Percentiles rank a stretch among this genome's conserved stretches.
Evolutionary conservation across 116 monocot species (phyloP).

Genomic region (Dioscorea cayenensis): DNA sequence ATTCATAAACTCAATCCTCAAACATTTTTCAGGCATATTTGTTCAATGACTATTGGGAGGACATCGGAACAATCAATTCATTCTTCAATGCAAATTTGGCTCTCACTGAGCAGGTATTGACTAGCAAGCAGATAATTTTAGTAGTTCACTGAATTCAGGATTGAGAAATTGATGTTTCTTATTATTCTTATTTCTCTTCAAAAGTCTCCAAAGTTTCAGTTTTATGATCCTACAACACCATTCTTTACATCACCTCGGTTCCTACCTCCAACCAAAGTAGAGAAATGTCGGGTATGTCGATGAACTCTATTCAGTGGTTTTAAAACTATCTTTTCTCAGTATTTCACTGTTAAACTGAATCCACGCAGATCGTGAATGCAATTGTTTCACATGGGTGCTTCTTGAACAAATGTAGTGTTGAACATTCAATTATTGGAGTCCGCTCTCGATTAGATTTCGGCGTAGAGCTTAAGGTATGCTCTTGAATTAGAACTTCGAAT

Average conservation of each 20-base stretch:
- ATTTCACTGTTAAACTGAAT: not conserved
- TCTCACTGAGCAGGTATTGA: constrained; percentile 39
- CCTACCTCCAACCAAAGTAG: constrained; percentile 66
- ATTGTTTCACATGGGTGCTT: constrained; percentile 96
- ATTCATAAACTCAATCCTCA: not conserved
- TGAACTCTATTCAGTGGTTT: not conserved
- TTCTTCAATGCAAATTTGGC: constrained; percentile 62
- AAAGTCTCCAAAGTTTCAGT: constrained; percentile 61
- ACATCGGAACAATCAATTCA: constrained; percentile 47
- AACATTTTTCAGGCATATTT: constrained; percentile 32
- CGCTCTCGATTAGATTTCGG: constrained; percentile 71
- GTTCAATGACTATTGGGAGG: constrained; percentile 63
- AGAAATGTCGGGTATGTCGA: constrained; percentile 54
- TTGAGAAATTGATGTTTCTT: not conserved
- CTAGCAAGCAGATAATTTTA: not conserved
- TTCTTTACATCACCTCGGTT: constrained; percentile 66
- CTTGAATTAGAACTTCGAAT: not conserved
- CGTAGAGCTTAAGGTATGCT: constrained; percentile 70
- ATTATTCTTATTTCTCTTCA: not conserved
- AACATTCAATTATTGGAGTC: constrained; percentile 78
- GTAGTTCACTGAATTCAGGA: no score
- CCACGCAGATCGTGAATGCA: constrained; percentile 59
- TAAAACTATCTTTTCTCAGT: not conserved
- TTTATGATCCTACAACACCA: constrained; percentile 64
- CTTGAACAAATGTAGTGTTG: constrained; percentile 63